Conservation (phyloP, 2,329 filamentous ascomycete species). For the Fusarium sororula region DNA sequence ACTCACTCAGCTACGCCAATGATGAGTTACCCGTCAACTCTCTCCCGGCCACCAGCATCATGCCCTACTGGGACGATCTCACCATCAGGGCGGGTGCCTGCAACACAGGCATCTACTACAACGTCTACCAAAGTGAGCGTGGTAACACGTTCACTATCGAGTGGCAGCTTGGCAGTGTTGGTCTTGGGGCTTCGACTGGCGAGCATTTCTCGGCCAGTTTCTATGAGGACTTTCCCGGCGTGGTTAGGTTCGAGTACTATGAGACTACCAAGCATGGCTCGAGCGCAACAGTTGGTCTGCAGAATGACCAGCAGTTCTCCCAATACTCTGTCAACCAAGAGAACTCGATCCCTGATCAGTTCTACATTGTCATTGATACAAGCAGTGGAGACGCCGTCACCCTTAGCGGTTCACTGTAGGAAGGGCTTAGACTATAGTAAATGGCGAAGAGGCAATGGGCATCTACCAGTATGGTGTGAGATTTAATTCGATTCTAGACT, state of each 20-base stretch:
- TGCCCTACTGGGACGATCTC: neutral
- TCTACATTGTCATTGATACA: too few relatives aligned
- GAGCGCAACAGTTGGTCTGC: neutral
- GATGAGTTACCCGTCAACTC: too few relatives aligned
- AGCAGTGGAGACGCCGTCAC: too few relatives aligned
- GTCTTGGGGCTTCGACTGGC: neutral
- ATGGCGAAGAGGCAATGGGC: too few relatives aligned
- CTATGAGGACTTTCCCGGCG: neutral
- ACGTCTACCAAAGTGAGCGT: neutral
- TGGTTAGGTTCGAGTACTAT: neutral
- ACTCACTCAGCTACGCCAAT: too few relatives aligned
- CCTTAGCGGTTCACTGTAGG: too few relatives aligned
- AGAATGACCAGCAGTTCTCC: neutral
- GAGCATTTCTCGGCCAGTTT: neutral
- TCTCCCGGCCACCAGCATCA: neutral
- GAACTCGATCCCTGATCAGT: neutral
- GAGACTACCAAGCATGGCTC: neutral
- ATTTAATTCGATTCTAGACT: too few relatives aligned
- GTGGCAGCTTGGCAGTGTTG: too few relatives aligned
- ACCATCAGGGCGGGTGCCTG: rapidly evolving
- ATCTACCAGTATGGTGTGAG: too few relatives aligned
- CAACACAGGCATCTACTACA: neutral
- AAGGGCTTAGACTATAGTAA: too few relatives aligned
- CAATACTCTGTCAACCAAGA: neutral
- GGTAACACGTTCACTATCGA: neutral